phyloP scores from a whole-genome alignment of 192 early-diverging fungal genomes.

The Coemansia asiatica region DNA sequence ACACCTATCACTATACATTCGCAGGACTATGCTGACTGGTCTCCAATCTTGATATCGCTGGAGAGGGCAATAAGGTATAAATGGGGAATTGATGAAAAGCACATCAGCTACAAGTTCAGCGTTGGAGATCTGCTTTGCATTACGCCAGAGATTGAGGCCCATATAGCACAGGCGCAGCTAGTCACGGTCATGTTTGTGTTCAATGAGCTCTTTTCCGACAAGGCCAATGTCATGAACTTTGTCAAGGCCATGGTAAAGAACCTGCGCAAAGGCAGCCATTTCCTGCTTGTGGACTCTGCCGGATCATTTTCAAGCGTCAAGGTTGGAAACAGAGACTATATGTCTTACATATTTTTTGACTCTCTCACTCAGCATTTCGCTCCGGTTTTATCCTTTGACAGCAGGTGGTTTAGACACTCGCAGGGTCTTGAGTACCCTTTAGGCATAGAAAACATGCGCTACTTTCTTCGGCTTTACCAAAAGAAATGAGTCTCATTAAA shows the following conservation, averaged over 20 bases:
- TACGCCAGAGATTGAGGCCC: slow-evolving; percentile 40
- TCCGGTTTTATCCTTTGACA: slow-evolving; percentile 66
- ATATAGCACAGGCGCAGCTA: slow-evolving; percentile 62
- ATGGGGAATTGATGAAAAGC: slow-evolving; percentile 48
- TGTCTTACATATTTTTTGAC: slow-evolving; percentile 89
- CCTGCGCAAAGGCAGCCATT: slow-evolving; percentile 64
- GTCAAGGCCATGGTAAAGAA: slow-evolving; percentile 66
- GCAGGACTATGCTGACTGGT: slow-evolving; percentile 70
- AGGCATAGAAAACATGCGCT: slow-evolving; percentile 88
- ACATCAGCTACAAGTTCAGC: slow-evolving; percentile 60
- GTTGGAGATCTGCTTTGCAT: slow-evolving; percentile 62
- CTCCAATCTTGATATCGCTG: slow-evolving; percentile 54
- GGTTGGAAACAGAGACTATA: slow-evolving; percentile 76
- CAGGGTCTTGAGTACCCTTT: slow-evolving; percentile 72
- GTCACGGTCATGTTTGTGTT: slow-evolving; percentile 90
- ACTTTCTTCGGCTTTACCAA: slow-evolving; percentile 82
- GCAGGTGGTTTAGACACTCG: slow-evolving; percentile 74
- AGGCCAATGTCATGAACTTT: slow-evolving; percentile 72
- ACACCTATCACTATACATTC: slow-evolving; percentile 36
- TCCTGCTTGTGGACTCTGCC: slow-evolving; percentile 86
- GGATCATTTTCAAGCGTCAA: slow-evolving; percentile 87
- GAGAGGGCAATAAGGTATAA: slow-evolving; percentile 57
- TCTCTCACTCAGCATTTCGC: slow-evolving; percentile 66
- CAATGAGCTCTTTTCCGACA: slow-evolving; percentile 86
- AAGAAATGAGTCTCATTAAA: slow-evolving; percentile 50